A percentile compares a stretch with the other conserved stretches of the same genome.
Evolutionary conservation across 2,329 filamentous ascomycete genomes (phyloP).

Genomic region (Drechslerella dactyloides): DNA sequence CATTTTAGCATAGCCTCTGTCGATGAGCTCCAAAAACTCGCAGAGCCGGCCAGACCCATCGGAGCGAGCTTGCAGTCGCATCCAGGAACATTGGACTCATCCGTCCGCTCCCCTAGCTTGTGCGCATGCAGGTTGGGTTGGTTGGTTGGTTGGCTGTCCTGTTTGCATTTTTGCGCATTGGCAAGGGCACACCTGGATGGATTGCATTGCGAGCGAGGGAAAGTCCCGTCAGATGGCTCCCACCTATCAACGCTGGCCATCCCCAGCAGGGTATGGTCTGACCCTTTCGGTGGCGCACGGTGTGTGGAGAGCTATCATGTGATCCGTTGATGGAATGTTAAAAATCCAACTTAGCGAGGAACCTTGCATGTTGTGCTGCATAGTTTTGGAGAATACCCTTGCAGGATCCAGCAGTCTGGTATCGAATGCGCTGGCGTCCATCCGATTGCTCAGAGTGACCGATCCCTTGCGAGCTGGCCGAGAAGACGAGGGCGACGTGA

Average conservation of each 20-base stretch:
- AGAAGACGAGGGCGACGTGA: too few species aligned
- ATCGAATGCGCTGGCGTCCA: not conserved
- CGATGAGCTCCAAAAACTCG: not conserved
- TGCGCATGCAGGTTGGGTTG: not conserved
- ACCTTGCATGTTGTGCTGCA: not conserved
- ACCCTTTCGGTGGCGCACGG: not conserved
- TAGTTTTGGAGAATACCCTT: not conserved
- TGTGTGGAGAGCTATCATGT: conserved; percentile 40
- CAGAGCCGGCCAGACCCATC: not conserved
- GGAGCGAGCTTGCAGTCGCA: not conserved
- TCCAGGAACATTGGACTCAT: not conserved
- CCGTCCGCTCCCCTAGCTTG: too few species aligned
- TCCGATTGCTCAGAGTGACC: not conserved
- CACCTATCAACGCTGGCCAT: not conserved
- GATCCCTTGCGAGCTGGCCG: too few species aligned
- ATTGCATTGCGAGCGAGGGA: not conserved
- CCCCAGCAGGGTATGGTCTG: not conserved
- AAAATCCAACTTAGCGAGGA: not conserved
- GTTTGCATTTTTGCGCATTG: not conserved
- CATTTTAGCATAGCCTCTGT: not conserved
- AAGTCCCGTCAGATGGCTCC: not conserved
- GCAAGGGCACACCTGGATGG: not conserved
- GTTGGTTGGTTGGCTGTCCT: not conserved
- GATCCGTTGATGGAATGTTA: conserved; percentile 6
- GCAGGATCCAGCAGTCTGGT: not conserved